These are phyloP conservation scores for Chrysosporium keratinophilum DNA, from an alignment of 2,329 filamentous ascomycete genomes.

Conservation along the genomic window DNA sequence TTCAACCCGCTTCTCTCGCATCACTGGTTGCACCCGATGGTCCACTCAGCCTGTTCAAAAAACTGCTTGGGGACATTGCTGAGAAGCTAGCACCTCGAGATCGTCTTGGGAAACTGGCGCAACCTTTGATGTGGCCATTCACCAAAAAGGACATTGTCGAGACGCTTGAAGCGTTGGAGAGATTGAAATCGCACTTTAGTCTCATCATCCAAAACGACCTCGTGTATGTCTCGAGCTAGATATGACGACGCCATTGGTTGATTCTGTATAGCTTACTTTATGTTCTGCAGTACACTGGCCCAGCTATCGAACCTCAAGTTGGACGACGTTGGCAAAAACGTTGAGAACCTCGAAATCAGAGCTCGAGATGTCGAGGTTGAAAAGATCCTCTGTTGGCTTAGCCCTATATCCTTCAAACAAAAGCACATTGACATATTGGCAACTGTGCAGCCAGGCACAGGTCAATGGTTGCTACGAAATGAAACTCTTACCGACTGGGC, in stretches of 20 bases:
- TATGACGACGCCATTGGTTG: too few species aligned
- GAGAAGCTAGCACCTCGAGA: neutral
- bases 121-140: neutral
- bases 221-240: neutral
- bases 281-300: neutral
- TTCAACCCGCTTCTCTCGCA: neutral
- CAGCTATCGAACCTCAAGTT: neutral
- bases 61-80: neutral
- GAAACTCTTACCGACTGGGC: neutral
- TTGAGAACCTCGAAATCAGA: neutral
- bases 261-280: neutral
- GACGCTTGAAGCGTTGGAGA: neutral
- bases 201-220: neutral
- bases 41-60: neutral
- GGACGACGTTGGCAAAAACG: neutral
- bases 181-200: neutral
- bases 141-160: neutral
- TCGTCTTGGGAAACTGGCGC: neutral
- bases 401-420: neutral
- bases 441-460: neutral
- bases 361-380: neutral
- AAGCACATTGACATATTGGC: neutral
- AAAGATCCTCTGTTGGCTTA: neutral
- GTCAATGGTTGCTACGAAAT: neutral
- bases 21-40: too few species aligned